Evolutionary conservation across 1,284 basidiomycete species (phyloP).

Genomic region (Pascua sp.): DNA sequence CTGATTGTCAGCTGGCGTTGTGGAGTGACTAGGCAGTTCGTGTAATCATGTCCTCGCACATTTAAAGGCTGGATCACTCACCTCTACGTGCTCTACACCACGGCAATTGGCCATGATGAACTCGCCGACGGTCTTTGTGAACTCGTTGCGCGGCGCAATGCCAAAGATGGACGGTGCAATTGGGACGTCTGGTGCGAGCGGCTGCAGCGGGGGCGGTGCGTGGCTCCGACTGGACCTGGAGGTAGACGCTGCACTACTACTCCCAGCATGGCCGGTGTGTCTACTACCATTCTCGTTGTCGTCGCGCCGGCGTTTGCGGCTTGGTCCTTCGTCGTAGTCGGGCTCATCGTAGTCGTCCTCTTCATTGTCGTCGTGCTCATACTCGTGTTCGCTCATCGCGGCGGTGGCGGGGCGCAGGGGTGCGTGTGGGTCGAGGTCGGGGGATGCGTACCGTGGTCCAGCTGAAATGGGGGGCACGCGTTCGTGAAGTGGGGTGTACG

Average conservation of each 20-base stretch:
- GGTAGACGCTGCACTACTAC: not conserved
- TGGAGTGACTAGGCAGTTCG: too few species aligned
- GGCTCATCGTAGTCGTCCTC: too few species aligned
- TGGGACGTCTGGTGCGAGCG: not conserved
- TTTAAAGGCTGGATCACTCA: constrained; percentile 3
- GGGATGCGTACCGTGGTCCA: constrained; percentile 31
- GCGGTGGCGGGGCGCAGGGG: not conserved
- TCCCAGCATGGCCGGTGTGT: not conserved
- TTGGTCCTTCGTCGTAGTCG: constrained; percentile 21
- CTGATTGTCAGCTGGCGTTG: constrained; percentile 13
- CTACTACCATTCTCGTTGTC: constrained; percentile 3
- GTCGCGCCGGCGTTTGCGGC: constrained; percentile 28
- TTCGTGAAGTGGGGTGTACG: constrained; percentile 38
- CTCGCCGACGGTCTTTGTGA: constrained; percentile 85
- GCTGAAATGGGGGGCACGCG: constrained; percentile 19
- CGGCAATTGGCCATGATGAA: constrained; percentile 60
- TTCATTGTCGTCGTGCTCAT: constrained; percentile 10
- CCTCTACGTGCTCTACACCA: constrained; percentile 52
- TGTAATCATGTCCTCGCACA: too few species aligned
- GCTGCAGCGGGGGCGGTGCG: not conserved
- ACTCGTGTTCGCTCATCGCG: not conserved
- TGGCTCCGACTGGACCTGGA: not conserved
- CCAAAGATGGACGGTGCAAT: constrained; percentile 84
- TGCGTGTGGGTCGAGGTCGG: constrained; percentile 28
- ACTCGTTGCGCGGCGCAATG: constrained; percentile 89